Evolutionary conservation across 176 grass and related monocot genomes (phyloP).

Genomic region (Typha latifolia): DNA sequence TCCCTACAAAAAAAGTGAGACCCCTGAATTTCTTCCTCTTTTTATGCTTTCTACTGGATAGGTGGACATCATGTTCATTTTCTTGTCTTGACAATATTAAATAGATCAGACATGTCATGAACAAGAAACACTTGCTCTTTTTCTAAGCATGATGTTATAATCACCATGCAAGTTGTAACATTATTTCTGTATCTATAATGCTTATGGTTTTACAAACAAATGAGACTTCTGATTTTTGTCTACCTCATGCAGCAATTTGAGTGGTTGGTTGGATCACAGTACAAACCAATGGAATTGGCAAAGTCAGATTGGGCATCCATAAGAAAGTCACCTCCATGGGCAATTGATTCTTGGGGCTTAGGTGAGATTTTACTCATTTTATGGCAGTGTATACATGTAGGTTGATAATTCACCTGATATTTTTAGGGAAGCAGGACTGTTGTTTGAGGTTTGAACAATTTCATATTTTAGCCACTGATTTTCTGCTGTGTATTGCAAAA

Average conservation of each 20-base stretch:
- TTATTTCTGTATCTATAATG: too few species aligned
- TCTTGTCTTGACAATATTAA: too few species aligned
- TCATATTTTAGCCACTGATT: not conserved
- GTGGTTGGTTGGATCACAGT: slow-evolving; percentile 89
- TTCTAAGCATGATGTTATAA: too few species aligned
- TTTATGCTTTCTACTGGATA: too few species aligned
- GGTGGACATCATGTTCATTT: too few species aligned
- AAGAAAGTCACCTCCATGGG: slow-evolving; percentile 95
- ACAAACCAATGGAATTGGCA: slow-evolving; percentile 84
- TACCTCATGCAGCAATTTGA: slow-evolving; percentile 75
- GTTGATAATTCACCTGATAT: not conserved
- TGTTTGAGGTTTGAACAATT: not conserved
- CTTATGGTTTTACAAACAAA: too few species aligned
- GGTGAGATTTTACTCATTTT: slow-evolving; percentile 41
- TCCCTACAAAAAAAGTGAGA: too few species aligned
- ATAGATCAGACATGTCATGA: too few species aligned
- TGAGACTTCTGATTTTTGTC: slow-evolving; percentile 8
- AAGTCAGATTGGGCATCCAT: slow-evolving; percentile 92
- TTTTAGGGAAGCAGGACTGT: not conserved
- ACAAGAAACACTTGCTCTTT: too few species aligned
- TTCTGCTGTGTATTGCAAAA: too few species aligned
- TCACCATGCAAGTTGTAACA: too few species aligned
- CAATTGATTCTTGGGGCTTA: slow-evolving; percentile 97
- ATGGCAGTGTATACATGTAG: slow-evolving; percentile 4
- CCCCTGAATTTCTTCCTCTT: too few species aligned